Conservation (phyloP, 2,329 filamentous ascomycete species). For the Epichloe sibirici region DNA sequence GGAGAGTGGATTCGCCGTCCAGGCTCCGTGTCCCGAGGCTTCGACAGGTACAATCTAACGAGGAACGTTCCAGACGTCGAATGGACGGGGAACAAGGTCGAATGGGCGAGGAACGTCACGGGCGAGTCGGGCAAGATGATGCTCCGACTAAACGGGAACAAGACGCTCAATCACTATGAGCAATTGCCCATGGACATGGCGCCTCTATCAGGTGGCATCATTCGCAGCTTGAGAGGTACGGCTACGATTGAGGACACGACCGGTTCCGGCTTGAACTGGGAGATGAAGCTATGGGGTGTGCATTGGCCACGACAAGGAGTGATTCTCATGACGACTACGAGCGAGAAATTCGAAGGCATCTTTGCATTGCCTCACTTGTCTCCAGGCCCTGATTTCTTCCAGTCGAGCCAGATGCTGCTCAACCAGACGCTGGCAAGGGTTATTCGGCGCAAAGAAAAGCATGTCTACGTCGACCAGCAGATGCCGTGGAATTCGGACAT, state of each 20-base stretch:
- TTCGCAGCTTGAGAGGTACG: constrained; percentile 57
- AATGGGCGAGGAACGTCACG: constrained; percentile 74
- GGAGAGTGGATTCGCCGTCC: constrained; percentile 61
- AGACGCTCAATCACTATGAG: constrained; percentile 32
- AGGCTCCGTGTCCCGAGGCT: constrained; percentile 32
- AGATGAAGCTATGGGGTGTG: constrained; percentile 68
- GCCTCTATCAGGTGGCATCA: constrained; percentile 35
- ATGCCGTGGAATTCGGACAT: constrained; percentile 69
- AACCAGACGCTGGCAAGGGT: constrained; percentile 59
- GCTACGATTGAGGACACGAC: constrained; percentile 60
- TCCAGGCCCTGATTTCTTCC: constrained; percentile 43
- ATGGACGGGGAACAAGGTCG: constrained; percentile 45
- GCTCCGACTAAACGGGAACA: constrained; percentile 49
- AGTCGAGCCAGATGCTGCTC: constrained; percentile 50
- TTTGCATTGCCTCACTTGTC: constrained; percentile 80
- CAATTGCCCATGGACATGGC: constrained; percentile 22
- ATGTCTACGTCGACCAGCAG: constrained; percentile 39
- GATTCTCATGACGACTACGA: constrained; percentile 75
- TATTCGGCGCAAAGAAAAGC: constrained; percentile 51
- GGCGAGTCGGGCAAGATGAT: constrained; percentile 57
- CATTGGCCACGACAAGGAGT: constrained; percentile 76
- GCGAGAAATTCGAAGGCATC: constrained; percentile 87
- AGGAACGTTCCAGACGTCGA: constrained; percentile 51
- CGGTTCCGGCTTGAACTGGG: constrained; percentile 59
- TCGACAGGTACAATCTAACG: constrained; percentile 48